phyloP scores from a whole-genome alignment of 2,329 filamentous ascomycete genomes.

The Xylariaceae sp. region DNA sequence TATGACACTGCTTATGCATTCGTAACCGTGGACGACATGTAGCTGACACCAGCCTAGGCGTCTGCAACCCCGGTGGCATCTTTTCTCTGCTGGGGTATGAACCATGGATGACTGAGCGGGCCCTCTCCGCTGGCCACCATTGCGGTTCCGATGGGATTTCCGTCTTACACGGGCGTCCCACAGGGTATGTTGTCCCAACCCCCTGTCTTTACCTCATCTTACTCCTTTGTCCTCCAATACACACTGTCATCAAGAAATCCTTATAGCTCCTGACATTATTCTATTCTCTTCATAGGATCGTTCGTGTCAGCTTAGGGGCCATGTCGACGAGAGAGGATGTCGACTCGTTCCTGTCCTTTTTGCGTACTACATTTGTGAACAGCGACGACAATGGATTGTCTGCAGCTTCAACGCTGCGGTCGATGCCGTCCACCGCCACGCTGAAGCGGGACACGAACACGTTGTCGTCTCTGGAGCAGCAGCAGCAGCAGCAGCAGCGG shows the following conservation, averaged over 20 bases:
- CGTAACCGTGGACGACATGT: neutral
- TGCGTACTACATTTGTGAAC: constrained; percentile 36
- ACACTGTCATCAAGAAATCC: too few species aligned
- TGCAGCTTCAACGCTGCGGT: constrained; percentile 14
- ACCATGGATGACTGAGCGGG: constrained; percentile 48
- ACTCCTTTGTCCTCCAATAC: constrained; percentile 1
- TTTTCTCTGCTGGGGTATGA: constrained; percentile 45
- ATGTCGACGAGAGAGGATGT: constrained; percentile 55
- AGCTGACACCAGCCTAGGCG: constrained; percentile 30
- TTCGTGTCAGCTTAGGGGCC: constrained; percentile 55
- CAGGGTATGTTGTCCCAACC: constrained; percentile 36
- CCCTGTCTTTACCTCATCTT: neutral
- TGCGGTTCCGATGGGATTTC: constrained; percentile 50
- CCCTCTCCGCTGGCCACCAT: constrained; percentile 51
- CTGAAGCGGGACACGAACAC: constrained; percentile 9
- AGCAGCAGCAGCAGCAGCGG: too few species aligned
- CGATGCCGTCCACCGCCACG: constrained; percentile 12
- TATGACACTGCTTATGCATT: neutral
- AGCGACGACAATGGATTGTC: constrained; percentile 18
- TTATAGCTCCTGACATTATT: too few species aligned
- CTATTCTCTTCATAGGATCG: constrained; percentile 38
- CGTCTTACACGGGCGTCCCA: constrained; percentile 48
- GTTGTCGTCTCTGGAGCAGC: constrained; percentile 1
- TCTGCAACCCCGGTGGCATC: constrained; percentile 44
- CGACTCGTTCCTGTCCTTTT: constrained; percentile 42